phyloP scores from a whole-genome alignment of 768 basidiomycete genomes.

The Agaricus blazei region DNA sequence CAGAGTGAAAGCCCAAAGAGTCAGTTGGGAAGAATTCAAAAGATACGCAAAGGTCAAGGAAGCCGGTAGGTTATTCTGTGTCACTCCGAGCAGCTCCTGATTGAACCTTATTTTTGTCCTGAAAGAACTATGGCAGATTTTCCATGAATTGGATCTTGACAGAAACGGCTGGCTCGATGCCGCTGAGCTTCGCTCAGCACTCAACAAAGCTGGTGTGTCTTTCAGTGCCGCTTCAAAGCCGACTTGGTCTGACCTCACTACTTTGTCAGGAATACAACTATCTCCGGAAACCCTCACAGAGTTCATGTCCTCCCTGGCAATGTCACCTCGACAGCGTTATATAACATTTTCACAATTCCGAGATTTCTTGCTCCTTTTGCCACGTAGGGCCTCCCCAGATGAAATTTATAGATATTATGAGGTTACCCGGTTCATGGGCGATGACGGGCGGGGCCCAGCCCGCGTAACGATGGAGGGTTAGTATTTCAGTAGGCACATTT shows the following conservation, averaged over 20 bases:
- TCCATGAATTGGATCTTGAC: slow-evolving; percentile 89
- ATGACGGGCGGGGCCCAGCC: slow-evolving; percentile 73
- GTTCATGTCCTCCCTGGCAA: slow-evolving; percentile 75
- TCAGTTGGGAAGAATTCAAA: slow-evolving; percentile 70
- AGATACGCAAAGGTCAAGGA: slow-evolving; percentile 78
- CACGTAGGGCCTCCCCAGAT: slow-evolving; percentile 70
- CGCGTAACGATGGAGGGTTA: slow-evolving; percentile 88
- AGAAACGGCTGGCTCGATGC: slow-evolving; percentile 79
- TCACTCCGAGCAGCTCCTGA: slow-evolving; percentile 7
- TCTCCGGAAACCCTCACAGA: slow-evolving; percentile 68
- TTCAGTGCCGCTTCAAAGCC: neutral
- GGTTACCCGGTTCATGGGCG: slow-evolving; percentile 59
- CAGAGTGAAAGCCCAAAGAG: slow-evolving; percentile 35
- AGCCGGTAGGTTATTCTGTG: slow-evolving; percentile 49
- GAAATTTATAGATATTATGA: slow-evolving; percentile 88
- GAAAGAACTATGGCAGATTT: slow-evolving; percentile 85
- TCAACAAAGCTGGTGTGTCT: slow-evolving; percentile 64
- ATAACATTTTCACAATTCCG: slow-evolving; percentile 85
- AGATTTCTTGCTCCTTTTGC: slow-evolving; percentile 83
- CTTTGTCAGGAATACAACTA: slow-evolving; percentile 59
- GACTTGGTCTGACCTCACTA: neutral
- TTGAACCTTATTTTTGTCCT: slow-evolving; percentile 11
- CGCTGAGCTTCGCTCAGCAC: slow-evolving; percentile 32
- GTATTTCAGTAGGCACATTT: slow-evolving; percentile 10
- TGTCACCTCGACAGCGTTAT: slow-evolving; percentile 59